Evolutionary conservation across 108 stramenopile genomes (phyloP).

Genomic region (Epithemia pelagica): DNA sequence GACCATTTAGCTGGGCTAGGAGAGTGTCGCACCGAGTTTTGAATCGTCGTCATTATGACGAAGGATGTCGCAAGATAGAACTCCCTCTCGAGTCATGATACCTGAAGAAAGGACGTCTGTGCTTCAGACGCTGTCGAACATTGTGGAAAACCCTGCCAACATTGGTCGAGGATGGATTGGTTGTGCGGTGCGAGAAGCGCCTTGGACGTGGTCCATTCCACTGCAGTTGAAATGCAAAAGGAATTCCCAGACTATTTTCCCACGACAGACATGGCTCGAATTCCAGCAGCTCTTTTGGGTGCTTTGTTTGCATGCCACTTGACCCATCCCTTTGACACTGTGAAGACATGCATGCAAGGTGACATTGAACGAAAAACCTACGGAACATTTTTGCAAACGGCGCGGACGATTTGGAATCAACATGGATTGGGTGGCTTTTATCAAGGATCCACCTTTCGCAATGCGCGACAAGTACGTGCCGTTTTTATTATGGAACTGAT

Average conservation of each 20-base stretch:
- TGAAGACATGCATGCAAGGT: slow-evolving; percentile 95
- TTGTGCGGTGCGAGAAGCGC: slow-evolving; percentile 80
- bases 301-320: slow-evolving; percentile 84
- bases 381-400: slow-evolving; percentile 69
- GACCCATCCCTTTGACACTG: slow-evolving; percentile 88
- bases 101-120: too few species aligned
- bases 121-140: slow-evolving; percentile 43
- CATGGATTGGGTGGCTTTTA: slow-evolving; percentile 80
- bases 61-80: too few species aligned
- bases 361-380: slow-evolving; percentile 81
- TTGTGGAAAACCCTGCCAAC: slow-evolving; percentile 53
- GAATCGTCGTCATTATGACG: too few species aligned
- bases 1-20: too few species aligned
- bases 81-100: too few species aligned
- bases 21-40: too few species aligned
- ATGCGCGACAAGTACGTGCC: slow-evolving; percentile 85
- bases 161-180: slow-evolving; percentile 71
- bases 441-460: slow-evolving; percentile 86
- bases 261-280: slow-evolving; percentile 75
- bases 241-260: slow-evolving; percentile 72
- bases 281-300: slow-evolving; percentile 82
- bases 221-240: slow-evolving; percentile 78
- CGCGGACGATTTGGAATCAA: slow-evolving; percentile 45
- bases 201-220: slow-evolving; percentile 85
- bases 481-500: slow-evolving; percentile 88